These are phyloP conservation scores for Sporothrix phasma DNA, from an alignment of 2,329 filamentous ascomycete genomes.

Conservation along the genomic window DNA sequence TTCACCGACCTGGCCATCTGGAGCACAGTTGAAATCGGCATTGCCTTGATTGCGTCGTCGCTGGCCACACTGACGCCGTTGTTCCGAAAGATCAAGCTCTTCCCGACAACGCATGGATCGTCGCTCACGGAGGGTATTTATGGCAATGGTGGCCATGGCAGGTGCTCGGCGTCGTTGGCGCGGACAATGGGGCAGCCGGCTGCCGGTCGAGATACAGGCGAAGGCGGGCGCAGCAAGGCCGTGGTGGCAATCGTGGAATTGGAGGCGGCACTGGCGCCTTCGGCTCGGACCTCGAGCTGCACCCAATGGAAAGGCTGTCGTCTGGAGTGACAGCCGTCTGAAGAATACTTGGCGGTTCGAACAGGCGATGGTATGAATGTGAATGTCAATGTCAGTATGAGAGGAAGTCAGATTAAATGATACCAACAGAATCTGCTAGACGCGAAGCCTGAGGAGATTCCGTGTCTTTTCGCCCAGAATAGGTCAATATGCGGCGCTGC, in stretches of 20 bases:
- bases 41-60: not conserved
- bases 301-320: not conserved
- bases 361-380: not conserved
- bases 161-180: not conserved
- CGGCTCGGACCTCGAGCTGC: not conserved
- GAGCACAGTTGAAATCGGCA: not conserved
- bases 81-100: conserved; percentile 3
- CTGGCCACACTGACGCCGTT: conserved; percentile 3
- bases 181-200: not conserved
- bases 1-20: conserved; percentile 1
- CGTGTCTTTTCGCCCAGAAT: not conserved
- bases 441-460: not conserved
- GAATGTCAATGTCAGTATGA: too few species aligned
- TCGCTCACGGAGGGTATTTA: not conserved
- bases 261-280: not conserved
- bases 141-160: not conserved
- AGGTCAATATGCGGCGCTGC: not conserved
- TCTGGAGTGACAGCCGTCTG: not conserved
- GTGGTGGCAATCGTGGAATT: not conserved
- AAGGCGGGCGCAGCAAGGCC: not conserved
- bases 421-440: not conserved
- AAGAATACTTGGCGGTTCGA: not conserved
- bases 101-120: not conserved
- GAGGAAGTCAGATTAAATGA: not conserved
- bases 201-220: not conserved